phyloP scores from a whole-genome alignment of 163 green algal genomes.

The Chlamydomonas reinhardtii region DNA sequence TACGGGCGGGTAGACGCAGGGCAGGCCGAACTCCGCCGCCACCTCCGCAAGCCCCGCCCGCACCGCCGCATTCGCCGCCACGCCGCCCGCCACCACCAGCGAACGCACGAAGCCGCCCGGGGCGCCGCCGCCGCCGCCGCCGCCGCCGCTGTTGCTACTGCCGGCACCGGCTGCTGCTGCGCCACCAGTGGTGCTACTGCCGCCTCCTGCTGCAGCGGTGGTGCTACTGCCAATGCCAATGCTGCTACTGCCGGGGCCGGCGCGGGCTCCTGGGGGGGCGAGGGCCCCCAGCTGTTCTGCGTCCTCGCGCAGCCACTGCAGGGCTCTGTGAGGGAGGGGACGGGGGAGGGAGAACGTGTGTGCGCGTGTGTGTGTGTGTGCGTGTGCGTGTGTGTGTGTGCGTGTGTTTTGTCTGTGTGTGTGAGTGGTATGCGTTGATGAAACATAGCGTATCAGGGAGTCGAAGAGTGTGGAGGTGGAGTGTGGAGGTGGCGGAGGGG shows the following conservation, averaged over 20 bases:
- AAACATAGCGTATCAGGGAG: too few species aligned
- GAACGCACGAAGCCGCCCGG: slow-evolving; percentile 42
- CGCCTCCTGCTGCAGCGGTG: too few species aligned
- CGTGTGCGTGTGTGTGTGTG: too few species aligned
- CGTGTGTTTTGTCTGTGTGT: too few species aligned
- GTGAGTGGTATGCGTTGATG: too few species aligned
- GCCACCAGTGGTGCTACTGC: too few species aligned
- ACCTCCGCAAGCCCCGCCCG: slow-evolving; percentile 72
- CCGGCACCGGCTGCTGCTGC: too few species aligned
- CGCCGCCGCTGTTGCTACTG: slow-evolving; percentile 8
- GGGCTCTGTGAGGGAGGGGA: too few species aligned
- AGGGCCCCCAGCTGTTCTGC: slow-evolving; percentile 42
- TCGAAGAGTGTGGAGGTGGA: too few species aligned
- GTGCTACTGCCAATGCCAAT: not conserved
- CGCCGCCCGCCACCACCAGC: slow-evolving; percentile 82
- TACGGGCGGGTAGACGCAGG: slow-evolving; percentile 80
- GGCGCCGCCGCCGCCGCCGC: not conserved
- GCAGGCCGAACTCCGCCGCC: slow-evolving; percentile 65
- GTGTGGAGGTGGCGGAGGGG: too few species aligned
- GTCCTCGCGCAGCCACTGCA: slow-evolving; percentile 76
- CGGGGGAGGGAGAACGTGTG: too few species aligned
- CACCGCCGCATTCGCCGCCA: slow-evolving; percentile 89
- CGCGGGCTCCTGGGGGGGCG: slow-evolving; percentile 13
- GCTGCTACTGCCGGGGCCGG: not conserved
- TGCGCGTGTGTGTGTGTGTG: too few species aligned